Evolutionary conservation across 2,329 filamentous ascomycete genomes (phyloP).

Genomic region (Beauveria asiatica): DNA sequence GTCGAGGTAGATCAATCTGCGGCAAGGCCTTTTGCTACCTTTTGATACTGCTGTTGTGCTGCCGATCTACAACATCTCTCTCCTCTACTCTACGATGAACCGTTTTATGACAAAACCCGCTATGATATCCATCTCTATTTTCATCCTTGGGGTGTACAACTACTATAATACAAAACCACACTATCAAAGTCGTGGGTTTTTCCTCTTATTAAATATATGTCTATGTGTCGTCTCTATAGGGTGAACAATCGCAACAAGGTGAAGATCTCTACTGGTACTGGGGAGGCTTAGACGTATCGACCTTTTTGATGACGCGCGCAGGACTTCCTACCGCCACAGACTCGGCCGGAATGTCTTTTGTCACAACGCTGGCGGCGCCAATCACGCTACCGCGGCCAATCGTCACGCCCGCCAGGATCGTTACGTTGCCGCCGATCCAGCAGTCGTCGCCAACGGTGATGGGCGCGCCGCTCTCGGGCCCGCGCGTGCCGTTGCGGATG

Average conservation of each 20-base stretch:
- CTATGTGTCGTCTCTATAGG: neutral
- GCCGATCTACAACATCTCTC: conserved; percentile 8
- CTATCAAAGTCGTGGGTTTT: neutral
- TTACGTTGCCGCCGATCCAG: conserved; percentile 67
- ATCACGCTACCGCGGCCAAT: conserved; percentile 67
- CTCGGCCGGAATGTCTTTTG: conserved; percentile 56
- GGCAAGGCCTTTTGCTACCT: conserved; percentile 6
- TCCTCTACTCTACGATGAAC: conserved; percentile 11
- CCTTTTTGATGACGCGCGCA: conserved; percentile 45
- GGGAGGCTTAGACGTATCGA: conserved; percentile 17
- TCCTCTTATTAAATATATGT: neutral
- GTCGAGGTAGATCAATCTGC: neutral
- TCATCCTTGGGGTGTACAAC: conserved; percentile 6
- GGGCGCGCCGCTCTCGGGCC: conserved; percentile 65
- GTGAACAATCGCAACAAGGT: no score
- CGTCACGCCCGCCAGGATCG: conserved; percentile 66
- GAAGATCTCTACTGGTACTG: neutral
- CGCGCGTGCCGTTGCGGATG: conserved; percentile 63
- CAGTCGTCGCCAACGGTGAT: conserved; percentile 74
- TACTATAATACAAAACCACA: conserved; percentile 13
- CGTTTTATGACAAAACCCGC: conserved; percentile 12
- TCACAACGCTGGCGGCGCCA: conserved; percentile 77
- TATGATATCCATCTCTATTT: conserved; percentile 32
- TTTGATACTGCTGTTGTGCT: neutral
- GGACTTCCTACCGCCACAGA: conserved; percentile 61